Evolutionary conservation across 2,329 filamentous ascomycete genomes (phyloP), one percentile per base, ranked within the genome.

Genomic region (Penicillium griseofulvum): DNA sequence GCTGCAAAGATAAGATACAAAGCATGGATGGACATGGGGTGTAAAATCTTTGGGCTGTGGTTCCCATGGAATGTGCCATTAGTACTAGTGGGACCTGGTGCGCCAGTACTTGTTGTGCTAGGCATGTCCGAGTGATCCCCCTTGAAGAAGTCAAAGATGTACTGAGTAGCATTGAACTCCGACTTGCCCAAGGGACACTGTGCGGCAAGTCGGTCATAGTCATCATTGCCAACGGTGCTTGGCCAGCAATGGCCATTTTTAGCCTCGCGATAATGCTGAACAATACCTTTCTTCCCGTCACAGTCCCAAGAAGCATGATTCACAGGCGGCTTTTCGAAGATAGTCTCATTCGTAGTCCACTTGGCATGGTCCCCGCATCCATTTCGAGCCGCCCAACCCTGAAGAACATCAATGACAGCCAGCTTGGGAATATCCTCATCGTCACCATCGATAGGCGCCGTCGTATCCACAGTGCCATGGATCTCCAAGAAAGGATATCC

Each of bases 401-500:
- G 34, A 22, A 65, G 43, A 7, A 65, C 48, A 51, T 60, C 57
- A 29, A 63, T 63, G 24, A 58, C 52, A 14, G 62, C 52, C 16
- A 57, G 28, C 36, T 62, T 63, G 10, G 36, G 42, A 31, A 28
- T n/a, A 1, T 28, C 36, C 12, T 43, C 39, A 2, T 41, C 51
- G 2, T 60, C 57, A 11, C 62, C 62, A 37, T 64, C 56, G 24
- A 62, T 61, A 12, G 62, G 61, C 1, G 61, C 59, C 0, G 54
- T 65, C 14, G 51, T 58, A 42, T 68, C 65, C 0, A 34, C 47
- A 2, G 55, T 59, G 17, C 65, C 64, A 24, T 68, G 65, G 43
- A 67, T 66, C 22, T 64, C 62, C 10, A 68, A 33, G 34, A 65
- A 64, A 3, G 61, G 62, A 38, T 63, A 58, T 14, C 62, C 62